A percentile compares a stretch with the other conserved stretches of the same genome.
phyloP scores from a whole-genome alignment of 768 basidiomycete species.

The Leccinum fibrillosum region DNA sequence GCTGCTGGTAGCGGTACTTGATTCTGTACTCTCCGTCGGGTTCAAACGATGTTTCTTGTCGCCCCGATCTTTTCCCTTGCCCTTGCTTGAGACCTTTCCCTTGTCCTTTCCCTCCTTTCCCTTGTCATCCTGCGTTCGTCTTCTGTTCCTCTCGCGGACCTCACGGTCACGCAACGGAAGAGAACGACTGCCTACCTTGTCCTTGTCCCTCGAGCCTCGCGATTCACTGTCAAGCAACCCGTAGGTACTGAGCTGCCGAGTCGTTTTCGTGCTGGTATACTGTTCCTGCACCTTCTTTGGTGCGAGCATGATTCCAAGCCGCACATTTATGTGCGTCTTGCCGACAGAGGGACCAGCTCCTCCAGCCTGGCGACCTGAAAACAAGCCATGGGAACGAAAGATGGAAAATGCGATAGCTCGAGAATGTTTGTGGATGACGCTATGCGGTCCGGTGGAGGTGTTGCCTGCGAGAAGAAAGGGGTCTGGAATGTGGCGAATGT shows the following conservation, averaged over 20 bases:
- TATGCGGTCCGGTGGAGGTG: constrained; percentile 51
- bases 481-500: constrained; percentile 54
- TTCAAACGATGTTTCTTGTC: constrained; percentile 29
- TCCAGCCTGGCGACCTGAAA: constrained; percentile 15
- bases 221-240: constrained; percentile 55
- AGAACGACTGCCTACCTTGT: constrained; percentile 10
- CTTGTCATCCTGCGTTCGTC: constrained; percentile 9
- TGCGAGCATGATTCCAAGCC: constrained; percentile 56
- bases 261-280: constrained; percentile 74
- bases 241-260: constrained; percentile 62
- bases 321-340: constrained; percentile 27
- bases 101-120: constrained; percentile 23
- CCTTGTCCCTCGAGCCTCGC: constrained; percentile 20
- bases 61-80: constrained; percentile 28
- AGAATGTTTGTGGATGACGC: constrained; percentile 80
- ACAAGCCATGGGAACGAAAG: constrained; percentile 54
- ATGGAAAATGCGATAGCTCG: constrained; percentile 77
- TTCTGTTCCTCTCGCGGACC: constrained; percentile 23
- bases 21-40: constrained; percentile 32
- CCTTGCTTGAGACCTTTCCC: constrained; percentile 23
- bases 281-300: constrained; percentile 75
- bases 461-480: constrained; percentile 39
- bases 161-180: constrained; percentile 18
- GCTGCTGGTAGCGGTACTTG: constrained; percentile 30
- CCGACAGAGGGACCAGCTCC: constrained; percentile 8